Evolutionary conservation across 2,329 filamentous ascomycete species (phyloP), one percentile per base, ranked within the genome.

Genomic region (Arthrocladium fulminans): DNA sequence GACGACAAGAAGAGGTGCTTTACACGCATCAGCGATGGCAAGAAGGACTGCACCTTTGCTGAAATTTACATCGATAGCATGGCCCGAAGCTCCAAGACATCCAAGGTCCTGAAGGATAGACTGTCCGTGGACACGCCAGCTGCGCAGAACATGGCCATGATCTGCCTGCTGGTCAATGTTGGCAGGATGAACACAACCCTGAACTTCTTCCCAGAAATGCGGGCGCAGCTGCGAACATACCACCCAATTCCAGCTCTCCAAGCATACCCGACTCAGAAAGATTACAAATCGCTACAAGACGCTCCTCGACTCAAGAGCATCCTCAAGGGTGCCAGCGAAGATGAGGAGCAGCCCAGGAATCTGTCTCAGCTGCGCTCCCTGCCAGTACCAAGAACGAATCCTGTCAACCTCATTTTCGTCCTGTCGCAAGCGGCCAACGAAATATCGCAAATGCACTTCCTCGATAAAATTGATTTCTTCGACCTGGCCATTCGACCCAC

Each of bases 171-270:
- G 60, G 92, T 98, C 65, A 98, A 98, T 62, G 86, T 98, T 55
- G 92, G 92, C 50, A 79, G 92, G 54, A 98, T 98, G 92, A 98
- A 98, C 67, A 98, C 92, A 1, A 98, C 92, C 0, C 74, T 98
- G 41, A 98, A 98, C 63, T 92, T 98, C 74, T 98, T 98, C 65
- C 92, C 92, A 19, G 92, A 98, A 67, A 98, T 98, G 92, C 86
- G 92, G 68, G 92, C 92, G 24, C 92, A 98, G 63, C 75, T 98
- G 25, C 84, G 92, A 64, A 98, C 92, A 29, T 98, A 98, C 70
- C 92, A 98, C 65, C 90, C 92, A 10, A 98, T 98, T 57, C 92
- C 92, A 12, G 96, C 88, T 1, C 75, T 98, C 5, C 92, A 98
- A 69, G 90, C 90, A 39, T 86, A 89, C 57, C 88, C 96, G 67